Base-by-base conservation (phyloP, 1,139 yeast genomes). In the Barnettozyma hawaiiensis region DNA sequence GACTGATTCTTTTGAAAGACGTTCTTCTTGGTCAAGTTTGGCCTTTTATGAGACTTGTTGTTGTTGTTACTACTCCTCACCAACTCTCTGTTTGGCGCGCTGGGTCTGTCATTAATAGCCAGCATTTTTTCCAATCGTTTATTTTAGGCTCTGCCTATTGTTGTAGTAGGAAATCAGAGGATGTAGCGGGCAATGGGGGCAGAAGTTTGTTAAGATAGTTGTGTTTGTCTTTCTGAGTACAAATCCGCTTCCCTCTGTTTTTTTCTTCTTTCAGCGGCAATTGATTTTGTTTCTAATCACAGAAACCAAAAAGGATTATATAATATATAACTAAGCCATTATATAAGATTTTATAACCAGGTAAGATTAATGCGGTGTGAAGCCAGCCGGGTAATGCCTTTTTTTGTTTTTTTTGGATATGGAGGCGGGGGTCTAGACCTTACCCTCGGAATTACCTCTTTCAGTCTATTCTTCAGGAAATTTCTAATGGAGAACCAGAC, bases 1-100 rank as follows among this genome's bases (percentile, higher is more conserved):
- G 43, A 40, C 26, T 37, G 41, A 18, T 43, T 37, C 39, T 40
- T 39, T 28, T 43, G 46, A 32, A 43, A 43, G 9, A 24, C 29
- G 38, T 40, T 43, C 27, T 37, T 43, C 37, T 33, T 35, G 2
- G 42, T 24, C 19, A 42, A 42, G 27, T 35, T 34, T 23, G 40
- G 9, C 22, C 24, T 15, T 35, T 29, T 37, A 22, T 34, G 33
- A 16, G 31, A 35, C 7, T 21, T 19, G 21, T 35, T 18, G 39
- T 27, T 18, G 32, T 35, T 16, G 8, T 27, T 18, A 26, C 27
- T 16, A n/a, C 26, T 18, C 29, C 23, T 35, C 19, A 24, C 27
- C 24, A 35, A 8, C 12, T 22, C 20, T 11, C 16, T 32, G 15
- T 21, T 22, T 15, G 18, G 8, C 15, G 29, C 15, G 14, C 23